Base-by-base conservation (phyloP, 371 early-diverging fungal species). In the Mortierella sp. region DNA sequence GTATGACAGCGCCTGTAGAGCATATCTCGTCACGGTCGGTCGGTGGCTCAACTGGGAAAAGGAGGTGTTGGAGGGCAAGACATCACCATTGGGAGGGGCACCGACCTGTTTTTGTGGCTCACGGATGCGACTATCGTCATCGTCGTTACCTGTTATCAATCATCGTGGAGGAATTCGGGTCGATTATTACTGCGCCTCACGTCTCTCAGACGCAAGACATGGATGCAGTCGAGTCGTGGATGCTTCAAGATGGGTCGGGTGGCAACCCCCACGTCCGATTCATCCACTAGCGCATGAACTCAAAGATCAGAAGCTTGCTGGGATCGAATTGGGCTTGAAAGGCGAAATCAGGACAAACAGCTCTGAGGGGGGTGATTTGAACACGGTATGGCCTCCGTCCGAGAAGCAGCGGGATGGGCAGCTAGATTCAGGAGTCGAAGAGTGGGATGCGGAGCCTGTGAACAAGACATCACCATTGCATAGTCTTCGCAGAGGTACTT, bases 51-150 rank as follows among this genome's bases (percentile, higher is more conserved):
- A 50, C 32, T 32, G 44, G 48, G 37, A 56, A 8, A 17, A 30
- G 23, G 55, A 53, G 21, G 30, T 51, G 9, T 7, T 43, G 23
- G 41, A 27, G 23, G 55, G 57, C n/a, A 48, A 47, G 9, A 43
- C 50, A 8, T 37, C 64, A 5, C 32, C 41, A 7, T 17, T 31
- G 4, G 49, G 58, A 30, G 53, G 53, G 39, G 47, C 58, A 26
- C 65, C 66, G 19, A n/a, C n/a, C 3, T 72, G 72, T 37, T 65
- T 52, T 34, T 72, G 72, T 31, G 53, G 66, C 3, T 0, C 5
- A 28, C 46, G 9, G 3, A 72, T 72, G 72, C 41, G 31, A 12
- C 17, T 58, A 19, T 34, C 37, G 37, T 34, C 37, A 34, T 11
- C 37, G 14, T 14, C 4, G n/a, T n/a, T n/a, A n/a, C n/a, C n/a